Base-by-base conservation (phyloP, 371 early-diverging fungal species). In the Funneliformis caledonium region DNA sequence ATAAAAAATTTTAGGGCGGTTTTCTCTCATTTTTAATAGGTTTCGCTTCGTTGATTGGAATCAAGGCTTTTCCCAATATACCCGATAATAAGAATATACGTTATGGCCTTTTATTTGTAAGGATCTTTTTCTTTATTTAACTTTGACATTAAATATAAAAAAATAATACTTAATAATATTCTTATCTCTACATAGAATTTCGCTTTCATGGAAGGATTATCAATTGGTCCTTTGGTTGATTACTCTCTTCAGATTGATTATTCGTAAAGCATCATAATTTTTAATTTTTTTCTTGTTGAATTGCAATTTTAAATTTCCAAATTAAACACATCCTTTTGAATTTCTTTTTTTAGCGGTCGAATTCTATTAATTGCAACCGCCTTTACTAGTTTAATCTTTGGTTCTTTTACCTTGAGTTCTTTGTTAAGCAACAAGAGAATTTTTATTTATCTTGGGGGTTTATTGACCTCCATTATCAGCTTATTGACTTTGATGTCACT, bases 361-460 rank as follows among this genome's bases (percentile, higher is more conserved):
- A 50, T 79, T 11, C 5, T 79, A 5, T 22, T 70, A 6, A 69
- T 70, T 65, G 86, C 88, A 4, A 60, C 83, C 10, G 45, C 50
- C 1, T 69, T 50, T 42, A 87, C 89, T 9, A 52, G 82, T 48
- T 48, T 86, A 31, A 73, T 86, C 2, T 88, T 88, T 81, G 82
- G 67, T 2, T 83, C 81, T 52, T 88, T 88, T 79, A 79, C 85
- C 10, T 22, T 84, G 16, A 80, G 82, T 62, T 85, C 86, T 19
- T 60, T 88, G 26, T 73, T 82, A 19, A 82, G 81, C n/a, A 76
- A 74, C 2, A 82, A 83, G 56, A 82, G 87, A 19, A 67, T 22
- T 5, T 84, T 60, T 16, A 67, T 86, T 52, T 87, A 84, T 42
- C 59, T 87, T 19, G 86, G 86, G 26, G 86, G 88, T 26, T 26